These are phyloP conservation scores for Lunularia cruciata DNA, from an alignment of 225 moss, liverwort and hornwort genomes.

Conservation along the genomic window DNA sequence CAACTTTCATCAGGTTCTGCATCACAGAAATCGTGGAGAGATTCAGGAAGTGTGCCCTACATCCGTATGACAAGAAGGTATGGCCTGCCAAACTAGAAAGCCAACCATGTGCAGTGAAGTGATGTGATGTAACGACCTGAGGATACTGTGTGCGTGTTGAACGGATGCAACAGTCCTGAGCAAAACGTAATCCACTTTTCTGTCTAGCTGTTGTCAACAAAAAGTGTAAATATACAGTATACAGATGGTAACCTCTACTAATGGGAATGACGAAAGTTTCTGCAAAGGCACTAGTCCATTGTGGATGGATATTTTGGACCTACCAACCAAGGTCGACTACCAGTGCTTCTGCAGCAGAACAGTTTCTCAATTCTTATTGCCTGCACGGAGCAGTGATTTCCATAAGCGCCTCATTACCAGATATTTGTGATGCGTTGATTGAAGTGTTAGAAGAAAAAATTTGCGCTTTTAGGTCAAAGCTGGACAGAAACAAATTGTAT, in stretches of 20 bases:
- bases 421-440: neutral
- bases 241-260: neutral
- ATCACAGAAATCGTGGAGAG: neutral
- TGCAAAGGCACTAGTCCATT: neutral
- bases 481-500: too few species aligned
- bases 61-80: neutral
- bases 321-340: constrained; percentile 1
- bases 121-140: neutral
- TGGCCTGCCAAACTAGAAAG: neutral
- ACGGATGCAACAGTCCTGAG: neutral
- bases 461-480: neutral
- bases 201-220: neutral
- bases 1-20: neutral
- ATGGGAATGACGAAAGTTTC: neutral
- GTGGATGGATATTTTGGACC: constrained; percentile 7
- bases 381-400: constrained; percentile 7
- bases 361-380: constrained; percentile 5
- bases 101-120: neutral
- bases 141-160: neutral
- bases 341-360: neutral
- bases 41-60: neutral
- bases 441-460: neutral
- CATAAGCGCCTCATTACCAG: neutral
- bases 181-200: neutral
- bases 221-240: neutral